Evolutionary conservation across 306 rosid species (phyloP).

Genomic region (Cicer chorassanicum): DNA sequence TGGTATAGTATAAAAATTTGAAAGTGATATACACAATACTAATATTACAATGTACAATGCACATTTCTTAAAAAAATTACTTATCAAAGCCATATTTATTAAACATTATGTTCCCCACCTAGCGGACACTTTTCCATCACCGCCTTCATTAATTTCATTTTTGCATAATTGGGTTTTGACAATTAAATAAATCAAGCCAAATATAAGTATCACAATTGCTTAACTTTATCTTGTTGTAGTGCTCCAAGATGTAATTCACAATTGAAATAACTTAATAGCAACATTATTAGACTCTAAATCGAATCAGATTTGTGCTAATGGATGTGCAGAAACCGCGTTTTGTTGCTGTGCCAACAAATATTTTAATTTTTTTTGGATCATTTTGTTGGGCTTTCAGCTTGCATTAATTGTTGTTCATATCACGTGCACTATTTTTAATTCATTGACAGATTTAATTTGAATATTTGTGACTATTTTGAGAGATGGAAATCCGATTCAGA

Average conservation of each 20-base stretch:
- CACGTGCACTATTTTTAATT: conserved; percentile 50
- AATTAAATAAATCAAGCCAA: neutral
- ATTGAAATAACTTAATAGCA: conserved; percentile 33
- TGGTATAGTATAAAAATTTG: no score
- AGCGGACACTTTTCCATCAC: neutral
- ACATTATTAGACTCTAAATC: conserved; percentile 32
- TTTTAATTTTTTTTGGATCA: conserved; percentile 1
- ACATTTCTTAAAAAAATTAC: no score
- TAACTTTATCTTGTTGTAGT: neutral
- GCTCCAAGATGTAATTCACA: neutral
- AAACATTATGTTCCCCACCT: conserved; percentile 21
- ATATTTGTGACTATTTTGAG: neutral
- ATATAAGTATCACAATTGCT: neutral
- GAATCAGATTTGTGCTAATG: conserved; percentile 26
- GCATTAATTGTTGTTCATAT: conserved; percentile 34
- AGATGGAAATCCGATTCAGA: conserved; percentile 13
- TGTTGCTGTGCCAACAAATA: conserved; percentile 43
- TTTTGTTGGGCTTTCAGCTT: conserved; percentile 30
- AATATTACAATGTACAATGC: no score
- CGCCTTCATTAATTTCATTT: neutral
- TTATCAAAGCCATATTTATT: no score
- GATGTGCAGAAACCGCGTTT: conserved; percentile 60
- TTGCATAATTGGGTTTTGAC: neutral
- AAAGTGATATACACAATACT: no score
- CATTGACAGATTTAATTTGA: neutral